phyloP scores from a whole-genome alignment of 352 stramenopile species.

The Globisporangium nagaii region DNA sequence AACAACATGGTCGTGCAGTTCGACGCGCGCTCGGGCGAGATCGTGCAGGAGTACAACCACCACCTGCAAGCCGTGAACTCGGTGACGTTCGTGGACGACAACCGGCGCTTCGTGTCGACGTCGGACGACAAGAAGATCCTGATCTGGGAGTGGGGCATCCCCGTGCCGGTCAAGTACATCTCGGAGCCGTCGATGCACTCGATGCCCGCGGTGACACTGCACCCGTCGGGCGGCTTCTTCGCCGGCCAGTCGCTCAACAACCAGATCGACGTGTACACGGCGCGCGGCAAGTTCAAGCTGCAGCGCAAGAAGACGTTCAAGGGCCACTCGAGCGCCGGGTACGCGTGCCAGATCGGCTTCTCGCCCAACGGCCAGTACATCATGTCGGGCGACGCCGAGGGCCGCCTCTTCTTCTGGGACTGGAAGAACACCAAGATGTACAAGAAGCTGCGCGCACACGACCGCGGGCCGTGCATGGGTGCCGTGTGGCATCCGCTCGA shows the following conservation, averaged over 20 bases:
- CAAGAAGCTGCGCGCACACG: constrained; percentile 88
- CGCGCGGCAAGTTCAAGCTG: constrained; percentile 93
- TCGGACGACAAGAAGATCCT: constrained; percentile 99
- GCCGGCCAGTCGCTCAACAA: constrained; percentile 98
- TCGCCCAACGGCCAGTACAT: constrained; percentile 94
- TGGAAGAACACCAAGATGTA: constrained; percentile 95
- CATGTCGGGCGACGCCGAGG: constrained; percentile 95
- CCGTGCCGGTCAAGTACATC: constrained; percentile 99
- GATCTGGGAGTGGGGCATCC: constrained; percentile 97
- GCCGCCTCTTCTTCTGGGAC: constrained; percentile 98
- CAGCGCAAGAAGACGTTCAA: constrained; percentile 93
- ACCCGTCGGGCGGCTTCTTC: constrained; percentile 92
- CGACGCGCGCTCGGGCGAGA: constrained; percentile 83
- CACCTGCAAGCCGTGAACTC: constrained; percentile 98
- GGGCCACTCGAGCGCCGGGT: constrained; percentile 93
- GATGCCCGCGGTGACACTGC: constrained; percentile 95
- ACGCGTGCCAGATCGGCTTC: constrained; percentile 95
- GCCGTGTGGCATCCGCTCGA: constrained; percentile 97
- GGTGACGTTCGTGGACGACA: constrained; percentile 98
- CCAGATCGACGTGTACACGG: constrained; percentile 96
- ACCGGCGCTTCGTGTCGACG: constrained; percentile 91
- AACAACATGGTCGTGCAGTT: constrained; percentile 97
- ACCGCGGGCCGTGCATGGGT: constrained; percentile 93
- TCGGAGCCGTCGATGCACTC: constrained; percentile 98
- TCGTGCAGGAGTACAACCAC: constrained; percentile 99